Evolutionary conservation across 2,329 filamentous ascomycete species (phyloP).

Genomic region (Phaeosphaeriaceae sp.): DNA sequence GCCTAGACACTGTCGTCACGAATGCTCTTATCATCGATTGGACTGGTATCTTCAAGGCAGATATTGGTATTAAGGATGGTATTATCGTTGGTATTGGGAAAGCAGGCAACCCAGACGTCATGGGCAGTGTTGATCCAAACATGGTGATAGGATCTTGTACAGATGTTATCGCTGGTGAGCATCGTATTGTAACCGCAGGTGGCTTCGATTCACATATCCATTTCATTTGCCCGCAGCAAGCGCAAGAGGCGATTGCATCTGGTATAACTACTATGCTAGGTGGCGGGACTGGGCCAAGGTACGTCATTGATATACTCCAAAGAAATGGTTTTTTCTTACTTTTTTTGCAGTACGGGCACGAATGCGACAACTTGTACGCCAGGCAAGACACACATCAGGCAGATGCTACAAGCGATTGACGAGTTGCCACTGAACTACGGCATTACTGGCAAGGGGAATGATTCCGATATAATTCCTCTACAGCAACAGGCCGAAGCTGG

Average conservation of each 20-base stretch:
- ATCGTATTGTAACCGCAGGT: conserved; percentile 88
- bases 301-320: conserved; percentile 22
- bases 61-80: conserved; percentile 91
- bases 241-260: conserved; percentile 78
- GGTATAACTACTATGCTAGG: conserved; percentile 91
- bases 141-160: conserved; percentile 88
- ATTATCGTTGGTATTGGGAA: conserved; percentile 89
- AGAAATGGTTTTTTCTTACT: conserved; percentile 21
- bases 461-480: conserved; percentile 72
- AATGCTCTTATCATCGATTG: conserved; percentile 92
- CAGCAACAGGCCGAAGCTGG: conserved; percentile 83
- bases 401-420: conserved; percentile 91
- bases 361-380: conserved; percentile 95
- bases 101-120: conserved; percentile 95
- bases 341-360: conserved; percentile 71
- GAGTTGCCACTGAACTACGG: conserved; percentile 83
- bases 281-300: conserved; percentile 90
- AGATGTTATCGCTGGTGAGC: conserved; percentile 89
- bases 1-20: conserved; percentile 82
- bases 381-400: conserved; percentile 77
- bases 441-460: conserved; percentile 93
- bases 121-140: conserved; percentile 80
- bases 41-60: conserved; percentile 93
- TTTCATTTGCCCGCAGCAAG: conserved; percentile 94
- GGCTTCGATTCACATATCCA: conserved; percentile 92